Conservation (phyloP, 148 eudicot genomes). For the Simmondsia chinensis region DNA sequence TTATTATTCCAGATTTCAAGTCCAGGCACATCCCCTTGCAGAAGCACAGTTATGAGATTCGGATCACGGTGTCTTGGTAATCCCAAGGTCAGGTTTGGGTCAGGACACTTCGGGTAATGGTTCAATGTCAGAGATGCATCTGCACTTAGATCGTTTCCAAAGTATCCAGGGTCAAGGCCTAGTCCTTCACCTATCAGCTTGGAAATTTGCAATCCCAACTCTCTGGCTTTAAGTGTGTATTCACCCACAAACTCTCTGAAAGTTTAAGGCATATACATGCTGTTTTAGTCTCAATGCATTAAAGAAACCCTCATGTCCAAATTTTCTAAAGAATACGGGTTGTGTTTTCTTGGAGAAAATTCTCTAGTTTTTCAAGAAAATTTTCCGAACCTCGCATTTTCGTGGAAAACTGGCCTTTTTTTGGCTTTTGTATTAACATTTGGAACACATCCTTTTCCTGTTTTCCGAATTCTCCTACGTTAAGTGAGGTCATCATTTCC, state of each 20-base stretch:
- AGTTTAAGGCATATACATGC: no score
- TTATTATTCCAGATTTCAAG: conserved; percentile 26
- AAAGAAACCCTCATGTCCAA: no score
- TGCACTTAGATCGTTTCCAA: conserved; percentile 5
- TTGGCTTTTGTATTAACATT: conserved; percentile 16
- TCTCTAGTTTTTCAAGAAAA: no score
- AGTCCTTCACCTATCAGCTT: conserved; percentile 18
- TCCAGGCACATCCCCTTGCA: conserved; percentile 17
- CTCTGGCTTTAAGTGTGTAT: conserved; percentile 3
- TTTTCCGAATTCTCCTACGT: no score
- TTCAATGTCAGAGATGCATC: conserved; percentile 10
- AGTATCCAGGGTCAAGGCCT: conserved; percentile 12
- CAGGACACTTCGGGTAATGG: conserved; percentile 23
- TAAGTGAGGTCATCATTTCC: no score
- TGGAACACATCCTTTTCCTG: no score
- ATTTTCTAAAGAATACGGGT: no score
- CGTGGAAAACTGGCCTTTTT: no score
- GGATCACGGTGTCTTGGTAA: conserved; percentile 23
- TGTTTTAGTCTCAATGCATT: no score
- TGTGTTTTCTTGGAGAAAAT: no score
- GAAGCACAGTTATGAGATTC: conserved; percentile 21
- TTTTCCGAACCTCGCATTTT: conserved; percentile 25
- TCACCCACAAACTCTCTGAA: conserved; percentile 17
- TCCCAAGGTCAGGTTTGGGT: conserved; percentile 18
- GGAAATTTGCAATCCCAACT: conserved; percentile 9